Evolutionary conservation across 768 basidiomycete genomes (phyloP).

Genomic region (Serpula lacrymans): DNA sequence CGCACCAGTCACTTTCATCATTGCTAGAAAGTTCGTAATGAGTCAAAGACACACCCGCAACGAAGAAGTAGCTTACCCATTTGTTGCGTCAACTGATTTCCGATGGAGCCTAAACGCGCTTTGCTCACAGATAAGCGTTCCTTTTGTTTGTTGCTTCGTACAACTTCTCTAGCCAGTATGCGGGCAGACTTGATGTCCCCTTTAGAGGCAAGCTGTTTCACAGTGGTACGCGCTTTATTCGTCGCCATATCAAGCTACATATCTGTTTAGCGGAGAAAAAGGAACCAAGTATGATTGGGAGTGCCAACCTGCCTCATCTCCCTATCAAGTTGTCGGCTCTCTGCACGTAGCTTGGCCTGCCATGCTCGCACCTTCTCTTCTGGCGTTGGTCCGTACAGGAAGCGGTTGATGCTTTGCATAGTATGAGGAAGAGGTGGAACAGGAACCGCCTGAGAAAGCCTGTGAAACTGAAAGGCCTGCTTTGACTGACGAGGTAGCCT

Average conservation of each 20-base stretch:
- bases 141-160: slow-evolving; percentile 92
- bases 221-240: slow-evolving; percentile 68
- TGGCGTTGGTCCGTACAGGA: slow-evolving; percentile 93
- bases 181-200: slow-evolving; percentile 92
- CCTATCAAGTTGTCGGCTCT: slow-evolving; percentile 81
- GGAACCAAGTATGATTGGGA: slow-evolving; percentile 9
- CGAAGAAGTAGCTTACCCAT: slow-evolving; percentile 57
- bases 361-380: slow-evolving; percentile 92
- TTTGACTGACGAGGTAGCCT: too few relatives aligned
- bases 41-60: slow-evolving; percentile 2
- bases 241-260: slow-evolving; percentile 77
- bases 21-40: slow-evolving; percentile 48
- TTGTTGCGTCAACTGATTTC: slow-evolving; percentile 86
- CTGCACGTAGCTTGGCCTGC: slow-evolving; percentile 82
- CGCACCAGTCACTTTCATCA: slow-evolving; percentile 96
- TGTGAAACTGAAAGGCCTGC: slow-evolving; percentile 1
- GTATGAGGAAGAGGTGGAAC: slow-evolving; percentile 7
- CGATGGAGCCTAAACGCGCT: slow-evolving; percentile 87
- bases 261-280: slow-evolving; percentile 12
- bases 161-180: slow-evolving; percentile 91
- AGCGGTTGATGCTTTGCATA: slow-evolving; percentile 89
- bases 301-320: slow-evolving; percentile 91
- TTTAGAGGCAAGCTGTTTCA: slow-evolving; percentile 88
- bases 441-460: too few relatives aligned
- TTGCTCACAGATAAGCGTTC: slow-evolving; percentile 90